Base-by-base conservation (phyloP, 1,139 yeast genomes). In the Dujonia santamariae region DNA sequence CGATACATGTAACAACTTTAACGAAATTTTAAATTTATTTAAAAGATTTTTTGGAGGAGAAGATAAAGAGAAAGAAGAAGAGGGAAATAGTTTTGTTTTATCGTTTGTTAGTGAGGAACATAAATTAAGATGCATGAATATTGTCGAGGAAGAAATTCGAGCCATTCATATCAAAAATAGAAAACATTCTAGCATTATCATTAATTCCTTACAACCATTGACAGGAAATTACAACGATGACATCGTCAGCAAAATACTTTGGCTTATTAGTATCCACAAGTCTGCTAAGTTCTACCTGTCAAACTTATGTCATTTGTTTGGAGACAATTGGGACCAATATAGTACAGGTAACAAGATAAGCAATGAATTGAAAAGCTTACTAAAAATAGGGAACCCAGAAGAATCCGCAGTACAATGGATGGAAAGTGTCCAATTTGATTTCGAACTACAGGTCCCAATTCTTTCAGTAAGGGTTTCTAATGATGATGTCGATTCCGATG, bases 301-400 rank as follows among this genome's bases (percentile, higher is more conserved):
- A 0, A 46, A 43, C 25, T 42, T 64, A 9, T 39, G 44, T 4
- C 39, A 32, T n/a, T 37, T 67, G 2, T 64, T 90, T 8, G 96
- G 97, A 0, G 50, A 63, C 11, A 83, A 80, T 20, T 90, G 97
- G 97, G 65, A 62, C 32, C 68, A 75, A 28, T 85, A 81, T 46
- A 78, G 90, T 0, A 80, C 82, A 32, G 97, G 96, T 0, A 73
- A 69, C 35, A 75, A 72, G 42, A 72, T 90, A 1, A 64, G 70
- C 12, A 54, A 66, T 2, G 85, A 78, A 39, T 67, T 78, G 12
- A 48, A 53, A 1, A 56, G 62, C 1, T 62, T 84, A 30, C 49
- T 66, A 13, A 57, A 64, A 16, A 72, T 67, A 31, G 58, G 80
- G 9, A 65, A 80, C 35, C 55, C 78, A 0, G 57, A 67, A 4